Evolutionary conservation across 2,329 filamentous ascomycete genomes (phyloP).

Genomic region (Tolypocladium amazonense): DNA sequence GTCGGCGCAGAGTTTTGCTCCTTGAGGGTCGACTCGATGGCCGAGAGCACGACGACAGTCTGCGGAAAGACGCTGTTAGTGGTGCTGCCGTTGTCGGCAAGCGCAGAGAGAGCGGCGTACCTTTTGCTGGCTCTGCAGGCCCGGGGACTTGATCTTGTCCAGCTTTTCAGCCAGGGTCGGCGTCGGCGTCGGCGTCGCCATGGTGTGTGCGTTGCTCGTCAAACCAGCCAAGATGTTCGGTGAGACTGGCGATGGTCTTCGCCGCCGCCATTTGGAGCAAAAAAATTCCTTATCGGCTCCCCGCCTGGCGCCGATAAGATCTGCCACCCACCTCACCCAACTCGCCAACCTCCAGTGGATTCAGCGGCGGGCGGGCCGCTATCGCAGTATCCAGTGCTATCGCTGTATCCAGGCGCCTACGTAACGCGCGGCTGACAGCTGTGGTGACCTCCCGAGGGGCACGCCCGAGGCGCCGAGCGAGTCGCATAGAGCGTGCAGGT

Average conservation of each 20-base stretch:
- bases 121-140: conserved; percentile 90
- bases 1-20: conserved; percentile 77
- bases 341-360: not conserved
- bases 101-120: conserved; percentile 34
- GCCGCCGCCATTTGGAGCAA: not conserved
- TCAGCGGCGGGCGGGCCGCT: not conserved
- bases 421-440: not conserved
- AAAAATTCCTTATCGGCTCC: conserved; percentile 14
- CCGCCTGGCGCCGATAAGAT: conserved; percentile 9
- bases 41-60: conserved; percentile 78
- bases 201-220: conserved; percentile 7
- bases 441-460: not conserved
- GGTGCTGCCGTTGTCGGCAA: conserved; percentile 3
- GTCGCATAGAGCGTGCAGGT: not conserved
- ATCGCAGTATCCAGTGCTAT: conserved; percentile 7
- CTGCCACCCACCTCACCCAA: too few species aligned
- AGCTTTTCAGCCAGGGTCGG: conserved; percentile 72
- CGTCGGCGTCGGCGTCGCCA: conserved; percentile 28
- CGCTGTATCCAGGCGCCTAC: conserved; percentile 16
- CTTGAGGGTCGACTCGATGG: conserved; percentile 85
- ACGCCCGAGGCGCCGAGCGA: not conserved
- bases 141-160: conserved; percentile 93
- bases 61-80: conserved; percentile 20
- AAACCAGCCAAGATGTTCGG: not conserved
- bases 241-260: not conserved